These are phyloP conservation scores for Suillus bovinus DNA, from an alignment of 768 basidiomycete genomes.

Conservation along the genomic window DNA sequence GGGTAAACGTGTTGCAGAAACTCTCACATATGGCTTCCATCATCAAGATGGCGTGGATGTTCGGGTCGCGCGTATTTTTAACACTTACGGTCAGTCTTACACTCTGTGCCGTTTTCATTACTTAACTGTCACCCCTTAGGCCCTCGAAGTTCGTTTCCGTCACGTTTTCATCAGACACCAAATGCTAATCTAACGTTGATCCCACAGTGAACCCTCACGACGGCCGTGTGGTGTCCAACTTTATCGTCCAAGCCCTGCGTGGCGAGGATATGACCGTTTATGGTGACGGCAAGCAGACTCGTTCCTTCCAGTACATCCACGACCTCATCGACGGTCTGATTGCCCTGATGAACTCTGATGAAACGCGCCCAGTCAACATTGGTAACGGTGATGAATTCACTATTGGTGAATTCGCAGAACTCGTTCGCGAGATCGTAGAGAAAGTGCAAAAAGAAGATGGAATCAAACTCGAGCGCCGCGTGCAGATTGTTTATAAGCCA, in stretches of 20 bases:
- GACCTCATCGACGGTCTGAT: conserved; percentile 95
- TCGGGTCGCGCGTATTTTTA: conserved; percentile 97
- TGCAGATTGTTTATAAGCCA: conserved; percentile 73
- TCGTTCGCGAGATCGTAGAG: conserved; percentile 90
- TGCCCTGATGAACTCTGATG: conserved; percentile 91
- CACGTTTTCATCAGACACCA: conserved; percentile 6
- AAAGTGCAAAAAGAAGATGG: conserved; percentile 90
- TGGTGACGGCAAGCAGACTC: conserved; percentile 90
- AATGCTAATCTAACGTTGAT: conserved; percentile 8
- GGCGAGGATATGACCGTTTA: conserved; percentile 98
- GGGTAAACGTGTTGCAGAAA: conserved; percentile 98
- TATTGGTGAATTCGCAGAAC: conserved; percentile 90
- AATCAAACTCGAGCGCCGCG: conserved; percentile 45
- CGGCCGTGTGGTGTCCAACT: conserved; percentile 98
- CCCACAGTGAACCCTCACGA: conserved; percentile 89
- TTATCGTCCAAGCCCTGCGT: conserved; percentile 95
- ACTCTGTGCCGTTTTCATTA: background rate
- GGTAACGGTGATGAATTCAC: conserved; percentile 96
- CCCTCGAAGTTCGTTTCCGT: conserved; percentile 58
- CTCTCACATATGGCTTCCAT: conserved; percentile 94
- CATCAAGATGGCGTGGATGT: conserved; percentile 95
- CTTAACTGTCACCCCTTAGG: conserved; percentile 26
- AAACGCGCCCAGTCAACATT: conserved; percentile 94
- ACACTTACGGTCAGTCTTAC: conserved; percentile 69
- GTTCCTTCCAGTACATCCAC: conserved; percentile 98